Base-by-base conservation (phyloP, 257 asterid species). In the Linaria vulgaris region DNA sequence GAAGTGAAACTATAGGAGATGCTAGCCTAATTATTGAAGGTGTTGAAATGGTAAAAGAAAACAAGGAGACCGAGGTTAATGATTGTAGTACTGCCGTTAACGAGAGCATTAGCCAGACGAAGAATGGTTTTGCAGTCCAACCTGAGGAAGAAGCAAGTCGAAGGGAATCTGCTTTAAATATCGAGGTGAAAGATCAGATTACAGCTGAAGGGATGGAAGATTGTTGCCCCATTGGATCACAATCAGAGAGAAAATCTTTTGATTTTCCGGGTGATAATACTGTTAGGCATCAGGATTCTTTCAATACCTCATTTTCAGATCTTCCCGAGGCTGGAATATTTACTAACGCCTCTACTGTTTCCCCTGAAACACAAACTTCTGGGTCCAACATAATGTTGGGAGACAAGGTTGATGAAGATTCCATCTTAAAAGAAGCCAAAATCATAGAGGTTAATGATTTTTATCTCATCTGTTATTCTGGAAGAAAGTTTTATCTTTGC, bases 371-470 rank as follows among this genome's bases (percentile, higher is more conserved):
- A 63, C 80, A 69, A 37, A 76, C 65, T 55, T 70, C 81, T 8
- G 74, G 27, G 59, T 44, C 78, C 59, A 79, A 75, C 58, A 54
- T 70, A 43, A 76, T 59, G 61, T 67, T 70, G 67, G 69, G 56
- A 34, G 75, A 56, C 20, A 75, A 72, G 72, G 80, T 72, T 68
- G 97, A 87, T 34, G 99, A 92, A 79, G 94, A 85, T 43, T 78
- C 88, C 37, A 80, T 92, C 74, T 74, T 92, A 81, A 83, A 87
- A 76, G 96, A 92, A 76, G 99, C 99, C 37, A 78, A 72, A 24
- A 79, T 79, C 46, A 85, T 92, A 58, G 94, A 92, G 99, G 99
- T 91, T 76, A 58, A 49, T 54, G 45, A 54, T 12, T 73, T 74
- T 69, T 59, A 44, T 64, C 53, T 43, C 20, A 16, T 43, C 31